Base-by-base conservation (phyloP, 228 moss, liverwort and hornwort species). In the Sphagnum fallax region DNA sequence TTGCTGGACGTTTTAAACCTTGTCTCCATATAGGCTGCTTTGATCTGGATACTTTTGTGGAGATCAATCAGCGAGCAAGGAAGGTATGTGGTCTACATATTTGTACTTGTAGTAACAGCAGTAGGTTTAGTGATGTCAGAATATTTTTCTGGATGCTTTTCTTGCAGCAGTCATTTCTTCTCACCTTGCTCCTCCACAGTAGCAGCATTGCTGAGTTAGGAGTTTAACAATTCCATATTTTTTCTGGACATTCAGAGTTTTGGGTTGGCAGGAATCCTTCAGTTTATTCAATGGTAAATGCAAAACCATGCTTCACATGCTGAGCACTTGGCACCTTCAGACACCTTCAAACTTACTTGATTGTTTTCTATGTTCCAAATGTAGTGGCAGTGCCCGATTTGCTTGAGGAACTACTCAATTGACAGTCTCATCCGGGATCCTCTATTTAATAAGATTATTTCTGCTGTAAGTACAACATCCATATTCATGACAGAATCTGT, bases 331-430 rank as follows among this genome's bases (percentile, higher is more conserved):
- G 32, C 32, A 32, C 32, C 32, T 32, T 32, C 32, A 32, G 32
- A 32, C 32, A 32, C 32, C 32, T 32, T 32, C 32, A 32, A 32
- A 32, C 32, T 32, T 32, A 32, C 32, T 32, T 32, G 32, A 32
- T 32, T 32, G 32, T 32, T 32, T 32, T 32, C 32, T 32, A 3
- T 32, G 32, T 32, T 32, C 32, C 12, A 12, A 73, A 52, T 81
- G 86, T 90, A 97, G 98, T 98, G 98, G 98, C 98, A 98, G 67
- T 98, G 98, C 78, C 98, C 98, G 57, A 98, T 98, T 69, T 98
- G 98, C 75, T 69, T 93, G 79, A 98, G 92, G 76, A 98, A 98
- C 65, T 98, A 55, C 55, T 12, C 12, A 8, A 55, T 55, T 55
- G 55, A 55, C 8, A 55, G 8, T 8, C 55, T 55, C 12, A 55